A percentile compares a stretch with the other conserved stretches of the same genome.
Evolutionary conservation across 768 basidiomycete genomes (phyloP).

Genomic region (Dacryopinax primogenitus): DNA sequence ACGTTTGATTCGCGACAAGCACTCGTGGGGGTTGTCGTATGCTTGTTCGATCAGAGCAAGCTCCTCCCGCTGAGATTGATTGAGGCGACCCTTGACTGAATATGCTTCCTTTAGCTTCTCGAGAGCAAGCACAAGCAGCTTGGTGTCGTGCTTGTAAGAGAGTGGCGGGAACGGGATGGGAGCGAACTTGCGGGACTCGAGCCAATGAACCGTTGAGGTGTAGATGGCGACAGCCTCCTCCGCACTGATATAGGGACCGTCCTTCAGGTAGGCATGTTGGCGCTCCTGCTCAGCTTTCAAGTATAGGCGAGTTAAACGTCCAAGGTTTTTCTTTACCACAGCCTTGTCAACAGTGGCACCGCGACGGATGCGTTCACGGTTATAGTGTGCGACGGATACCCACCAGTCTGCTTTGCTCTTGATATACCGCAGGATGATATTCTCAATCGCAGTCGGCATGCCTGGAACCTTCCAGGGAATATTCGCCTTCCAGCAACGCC

Average conservation of each 20-base stretch:
- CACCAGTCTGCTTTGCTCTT: slow-evolving; percentile 99
- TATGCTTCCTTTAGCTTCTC: slow-evolving; percentile 99
- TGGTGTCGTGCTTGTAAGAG: slow-evolving; percentile 98
- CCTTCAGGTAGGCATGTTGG: slow-evolving; percentile 96
- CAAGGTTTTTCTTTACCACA: slow-evolving; percentile 97
- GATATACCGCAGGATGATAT: slow-evolving; percentile 96
- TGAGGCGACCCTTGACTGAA: slow-evolving; percentile 91
- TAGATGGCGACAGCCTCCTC: slow-evolving; percentile 99
- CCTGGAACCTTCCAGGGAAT: slow-evolving; percentile 99
- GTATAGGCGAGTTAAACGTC: slow-evolving; percentile 92
- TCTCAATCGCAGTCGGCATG: slow-evolving; percentile 98
- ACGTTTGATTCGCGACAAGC: slow-evolving; percentile 95
- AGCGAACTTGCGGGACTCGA: slow-evolving; percentile 93
- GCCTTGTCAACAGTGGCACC: slow-evolving; percentile 97
- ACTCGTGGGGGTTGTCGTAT: slow-evolving; percentile 98
- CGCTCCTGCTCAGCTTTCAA: slow-evolving; percentile 98
- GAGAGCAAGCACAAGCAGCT: slow-evolving; percentile 86
- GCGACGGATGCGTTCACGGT: slow-evolving; percentile 91
- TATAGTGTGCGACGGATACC: slow-evolving; percentile 96
- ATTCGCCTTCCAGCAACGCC: slow-evolving; percentile 95
- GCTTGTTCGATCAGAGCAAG: slow-evolving; percentile 96
- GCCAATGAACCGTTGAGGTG: slow-evolving; percentile 96
- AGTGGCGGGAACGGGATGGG: slow-evolving; percentile 99
- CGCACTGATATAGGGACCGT: slow-evolving; percentile 96
- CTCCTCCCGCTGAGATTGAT: slow-evolving; percentile 97